Base-by-base conservation (phyloP, 2,329 filamentous ascomycete genomes). In the Diaporthe helianthi region DNA sequence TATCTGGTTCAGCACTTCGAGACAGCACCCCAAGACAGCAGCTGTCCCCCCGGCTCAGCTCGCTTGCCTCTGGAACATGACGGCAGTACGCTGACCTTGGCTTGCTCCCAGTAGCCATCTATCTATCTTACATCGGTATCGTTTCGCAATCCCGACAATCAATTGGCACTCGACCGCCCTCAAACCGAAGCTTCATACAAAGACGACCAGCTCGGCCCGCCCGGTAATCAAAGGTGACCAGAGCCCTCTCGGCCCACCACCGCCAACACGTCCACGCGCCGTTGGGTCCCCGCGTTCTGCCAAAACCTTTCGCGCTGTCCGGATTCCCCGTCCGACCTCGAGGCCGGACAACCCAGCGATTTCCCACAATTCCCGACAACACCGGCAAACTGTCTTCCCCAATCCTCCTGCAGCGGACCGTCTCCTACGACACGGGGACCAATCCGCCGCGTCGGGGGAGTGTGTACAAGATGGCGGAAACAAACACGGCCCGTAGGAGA, bases 341-440 rank as follows among this genome's bases (percentile, higher is more conserved):
- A 69, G 72, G 69, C 70, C 73, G 75, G 73, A 72, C 73, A 41
- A 64, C 26, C 9, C 19, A 65, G 44, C 31, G 46, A 26, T 53
- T 67, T 51, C 51, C 63, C 31, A 41, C 47, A 58, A 49, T 58
- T 52, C 74, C 78, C 73, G 71, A 79, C 83, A 92, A 92, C 83
- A 95, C 93, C 93, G 93, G 91, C 93, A 97, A 97, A 85, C 90
- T 97, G 93, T 95, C 94, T 90, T 93, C 94, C 81, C 91, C 87
- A 85, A 86, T 96, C 82, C 87, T 97, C 78, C 88, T 97, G 78
- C 91, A 93, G 81, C 93, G 93, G 80, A 93, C 93, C 86, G 91
- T 96, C 86, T 94, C 93, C 82, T 97, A 96, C 87, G 92, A 94
- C 86, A 91, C 90, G 85, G 91, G 91, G 83, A 89, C 90, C 76